Percentiles rank a stretch among this genome's conserved stretches.
Evolutionary conservation across 495 filamentous ascomycete genomes (phyloP).

Genomic region (Aspergillus affinis): DNA sequence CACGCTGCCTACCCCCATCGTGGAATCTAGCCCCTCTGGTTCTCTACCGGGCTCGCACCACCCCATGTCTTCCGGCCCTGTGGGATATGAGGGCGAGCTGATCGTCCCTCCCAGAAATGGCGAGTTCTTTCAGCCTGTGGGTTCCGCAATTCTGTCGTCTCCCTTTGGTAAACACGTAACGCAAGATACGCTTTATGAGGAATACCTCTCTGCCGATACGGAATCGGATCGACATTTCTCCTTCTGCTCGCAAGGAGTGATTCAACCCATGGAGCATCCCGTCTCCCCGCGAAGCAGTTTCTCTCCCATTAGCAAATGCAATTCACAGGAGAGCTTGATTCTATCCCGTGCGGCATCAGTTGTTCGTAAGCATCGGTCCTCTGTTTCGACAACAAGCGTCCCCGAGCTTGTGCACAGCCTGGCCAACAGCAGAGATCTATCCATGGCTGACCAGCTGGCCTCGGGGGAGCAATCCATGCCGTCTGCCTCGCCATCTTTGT

Average conservation of each 20-base stretch:
- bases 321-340: constrained; percentile 57
- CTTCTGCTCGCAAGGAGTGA: constrained; percentile 38
- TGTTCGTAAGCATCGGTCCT: constrained; percentile 54
- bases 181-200: constrained; percentile 50
- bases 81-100: constrained; percentile 31
- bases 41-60: constrained; percentile 35
- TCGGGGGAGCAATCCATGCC: constrained; percentile 27
- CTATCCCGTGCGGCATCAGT: constrained; percentile 49
- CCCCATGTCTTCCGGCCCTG: constrained; percentile 35
- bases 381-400: constrained; percentile 54
- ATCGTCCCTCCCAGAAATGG: constrained; percentile 21
- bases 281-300: constrained; percentile 52
- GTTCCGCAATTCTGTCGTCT: constrained; percentile 30
- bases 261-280: constrained; percentile 39
- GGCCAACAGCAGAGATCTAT: constrained; percentile 47
- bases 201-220: constrained; percentile 46
- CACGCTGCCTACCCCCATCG: constrained; percentile 36
- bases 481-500: neutral
- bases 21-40: constrained; percentile 38
- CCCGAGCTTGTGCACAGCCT: constrained; percentile 56
- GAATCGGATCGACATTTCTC: constrained; percentile 47
- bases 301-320: constrained; percentile 58
- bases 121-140: constrained; percentile 41
- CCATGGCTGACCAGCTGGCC: constrained; percentile 31
- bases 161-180: constrained; percentile 34